Evolutionary conservation across 2,329 filamentous ascomycete genomes (phyloP), one percentile per base, ranked within the genome.

Genomic region (Chaetomiaceae sp.): DNA sequence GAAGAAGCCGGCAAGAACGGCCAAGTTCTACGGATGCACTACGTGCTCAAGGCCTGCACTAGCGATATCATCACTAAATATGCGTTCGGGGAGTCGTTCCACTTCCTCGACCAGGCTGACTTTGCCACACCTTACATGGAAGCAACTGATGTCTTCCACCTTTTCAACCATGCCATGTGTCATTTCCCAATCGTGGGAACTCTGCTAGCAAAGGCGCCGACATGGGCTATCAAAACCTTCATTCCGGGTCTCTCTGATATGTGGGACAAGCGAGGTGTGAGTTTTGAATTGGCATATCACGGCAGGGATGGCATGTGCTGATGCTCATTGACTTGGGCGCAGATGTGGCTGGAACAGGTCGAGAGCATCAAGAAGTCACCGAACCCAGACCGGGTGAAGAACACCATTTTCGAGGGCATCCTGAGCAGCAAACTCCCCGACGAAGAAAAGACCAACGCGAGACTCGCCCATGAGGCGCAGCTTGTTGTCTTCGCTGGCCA

Each of bases 401-500:
- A 39, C n/a, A 60, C 63, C 12, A 63, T 65, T 17, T 63, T 63
- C 35, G 58, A 62, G 31, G 57, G 59, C 33, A 59, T 63, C 13
- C 30, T 60, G 31, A 59, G 62, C 21, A 63, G 60, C 49, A 57
- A 60, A 31, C 57, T 66, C 45, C 63, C 64, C 6, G 44, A 51
- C 23, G 60, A 62, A 1, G 64, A 67, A 30, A 58, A 51, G 30
- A 58, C 60, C 0, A 48, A 55, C n/a, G 45, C 59, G 10, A 58
- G 64, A 1, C 51, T 66, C 1, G 51, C 51, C 12, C 56, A 53
- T 35, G 64, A 66, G 53, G 61, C 62, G 2, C 58, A 62, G 38
- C 40, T 65, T 2, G 30, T 66, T 5, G 47, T 64, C 4, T 59
- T 58, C 9, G 63, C 56, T 12, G 68, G 68, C 1, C 64, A 62